Conservation (phyloP, 805 yeast species). For the Candida patagonica region DNA sequence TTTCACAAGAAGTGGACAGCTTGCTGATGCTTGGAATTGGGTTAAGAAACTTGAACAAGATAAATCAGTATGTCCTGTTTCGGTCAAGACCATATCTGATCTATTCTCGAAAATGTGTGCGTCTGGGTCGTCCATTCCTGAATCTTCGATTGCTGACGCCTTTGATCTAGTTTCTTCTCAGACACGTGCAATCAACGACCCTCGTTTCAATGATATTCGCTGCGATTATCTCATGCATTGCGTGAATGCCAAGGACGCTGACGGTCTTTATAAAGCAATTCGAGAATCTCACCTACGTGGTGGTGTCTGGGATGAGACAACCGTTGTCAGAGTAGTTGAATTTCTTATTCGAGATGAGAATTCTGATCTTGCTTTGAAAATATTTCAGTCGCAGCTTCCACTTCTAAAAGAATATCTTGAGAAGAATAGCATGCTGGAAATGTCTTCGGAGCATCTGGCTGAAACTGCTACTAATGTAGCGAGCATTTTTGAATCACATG, state of each 20-base stretch:
- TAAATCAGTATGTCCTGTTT: constrained; percentile 7
- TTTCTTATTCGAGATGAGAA: constrained; percentile 12
- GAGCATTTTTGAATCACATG: constrained; percentile 3
- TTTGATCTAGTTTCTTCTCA: constrained; percentile 20
- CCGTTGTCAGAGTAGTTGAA: constrained; percentile 16
- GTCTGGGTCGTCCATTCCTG: constrained; percentile 20
- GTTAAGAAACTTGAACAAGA: constrained; percentile 17
- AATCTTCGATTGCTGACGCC: too few relatives aligned
- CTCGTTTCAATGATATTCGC: constrained; percentile 18
- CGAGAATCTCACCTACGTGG: constrained; percentile 23
- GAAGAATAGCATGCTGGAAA: neutral
- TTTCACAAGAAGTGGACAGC: constrained; percentile 17
- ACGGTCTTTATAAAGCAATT: constrained; percentile 21
- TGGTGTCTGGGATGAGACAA: constrained; percentile 25
- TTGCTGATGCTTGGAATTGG: constrained; percentile 25
- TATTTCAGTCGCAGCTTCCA: constrained; percentile 21
- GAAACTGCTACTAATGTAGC: constrained; percentile 10
- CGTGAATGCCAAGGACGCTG: constrained; percentile 12
- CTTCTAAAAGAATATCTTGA: constrained; percentile 6
- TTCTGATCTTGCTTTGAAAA: constrained; percentile 22
- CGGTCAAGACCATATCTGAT: constrained; percentile 11
- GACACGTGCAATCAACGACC: constrained; percentile 4
- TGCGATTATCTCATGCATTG: constrained; percentile 18
- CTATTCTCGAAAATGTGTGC: constrained; percentile 18
- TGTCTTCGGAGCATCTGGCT: neutral